These are phyloP conservation scores for Croton laevigatus DNA, from an alignment of 441 rosid species.

Conservation along the genomic window DNA sequence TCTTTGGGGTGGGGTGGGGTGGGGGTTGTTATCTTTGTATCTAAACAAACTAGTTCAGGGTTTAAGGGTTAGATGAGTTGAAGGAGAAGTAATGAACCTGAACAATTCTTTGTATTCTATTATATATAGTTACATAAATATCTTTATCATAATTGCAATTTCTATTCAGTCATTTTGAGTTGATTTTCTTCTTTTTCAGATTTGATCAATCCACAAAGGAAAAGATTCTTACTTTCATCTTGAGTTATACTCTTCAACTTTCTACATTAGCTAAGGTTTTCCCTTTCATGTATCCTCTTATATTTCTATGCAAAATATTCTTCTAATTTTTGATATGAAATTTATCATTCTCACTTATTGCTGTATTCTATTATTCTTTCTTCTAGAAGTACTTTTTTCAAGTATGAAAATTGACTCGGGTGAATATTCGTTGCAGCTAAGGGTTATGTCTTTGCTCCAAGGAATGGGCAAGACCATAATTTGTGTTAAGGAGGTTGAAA, in stretches of 20 bases:
- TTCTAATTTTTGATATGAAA: not conserved
- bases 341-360: slow-evolving; percentile 6
- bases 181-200: slow-evolving; percentile 40
- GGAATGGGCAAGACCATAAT: slow-evolving; percentile 66
- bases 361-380: not conserved
- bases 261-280: slow-evolving; percentile 81
- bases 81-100: not conserved
- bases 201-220: slow-evolving; percentile 73
- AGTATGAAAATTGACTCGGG: slow-evolving; percentile 16
- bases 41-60: not conserved
- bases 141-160: not conserved
- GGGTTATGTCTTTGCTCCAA: slow-evolving; percentile 72
- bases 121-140: not conserved
- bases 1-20: not conserved
- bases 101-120: not conserved
- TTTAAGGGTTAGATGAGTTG: not conserved
- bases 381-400: not conserved
- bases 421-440: slow-evolving; percentile 55
- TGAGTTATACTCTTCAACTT: slow-evolving; percentile 56
- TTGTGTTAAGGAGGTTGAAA: slow-evolving; percentile 53
- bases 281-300: slow-evolving; percentile 11
- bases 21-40: not conserved
- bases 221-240: slow-evolving; percentile 57
- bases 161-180: not conserved
- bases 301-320: not conserved